A percentile compares a stretch with the other conserved stretches of the same genome.
phyloP scores from a whole-genome alignment of 108 stramenopile species.

The Hondaea fermentalgiana region DNA sequence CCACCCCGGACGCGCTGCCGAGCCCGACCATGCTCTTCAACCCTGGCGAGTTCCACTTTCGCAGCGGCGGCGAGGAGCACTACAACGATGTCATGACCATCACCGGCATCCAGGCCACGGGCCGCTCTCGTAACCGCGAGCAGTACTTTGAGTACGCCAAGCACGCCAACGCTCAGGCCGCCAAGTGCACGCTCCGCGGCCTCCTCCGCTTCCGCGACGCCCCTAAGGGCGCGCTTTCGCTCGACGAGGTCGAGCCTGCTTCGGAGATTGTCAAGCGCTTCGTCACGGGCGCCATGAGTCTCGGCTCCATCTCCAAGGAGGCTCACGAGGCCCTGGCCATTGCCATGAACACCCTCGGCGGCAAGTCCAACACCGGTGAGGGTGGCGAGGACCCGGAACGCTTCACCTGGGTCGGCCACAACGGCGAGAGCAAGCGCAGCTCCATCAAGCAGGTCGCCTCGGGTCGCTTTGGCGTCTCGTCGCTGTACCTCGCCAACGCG shows the following conservation, averaged over 20 bases:
- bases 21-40: conserved; percentile 13
- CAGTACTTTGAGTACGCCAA: conserved; percentile 3
- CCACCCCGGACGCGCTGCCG: conserved; percentile 30
- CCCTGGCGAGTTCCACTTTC: conserved; percentile 13
- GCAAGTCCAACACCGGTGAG: conserved; percentile 83
- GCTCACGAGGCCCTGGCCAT: conserved; percentile 85
- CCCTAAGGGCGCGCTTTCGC: conserved; percentile 63
- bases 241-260: conserved; percentile 84
- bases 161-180: conserved; percentile 6
- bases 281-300: conserved; percentile 85
- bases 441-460: conserved; percentile 90
- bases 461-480: conserved; percentile 86
- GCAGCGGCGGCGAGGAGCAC: conserved; percentile 82
- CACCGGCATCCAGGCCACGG: neutral
- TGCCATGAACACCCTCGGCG: conserved; percentile 82
- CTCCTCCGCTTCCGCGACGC: conserved; percentile 80
- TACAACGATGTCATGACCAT: conserved; percentile 76
- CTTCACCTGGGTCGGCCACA: conserved; percentile 37
- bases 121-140: neutral
- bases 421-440: conserved; percentile 70
- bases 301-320: conserved; percentile 84
- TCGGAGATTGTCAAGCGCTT: conserved; percentile 85
- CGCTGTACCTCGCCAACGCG: conserved; percentile 83
- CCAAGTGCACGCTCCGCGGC: conserved; percentile 74
- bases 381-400: conserved; percentile 85